A percentile compares a stretch with the other conserved stretches of the same genome.
Evolutionary conservation across 2,329 filamentous ascomycete genomes (phyloP).

Genomic region (Apiospora pterosperma): DNA sequence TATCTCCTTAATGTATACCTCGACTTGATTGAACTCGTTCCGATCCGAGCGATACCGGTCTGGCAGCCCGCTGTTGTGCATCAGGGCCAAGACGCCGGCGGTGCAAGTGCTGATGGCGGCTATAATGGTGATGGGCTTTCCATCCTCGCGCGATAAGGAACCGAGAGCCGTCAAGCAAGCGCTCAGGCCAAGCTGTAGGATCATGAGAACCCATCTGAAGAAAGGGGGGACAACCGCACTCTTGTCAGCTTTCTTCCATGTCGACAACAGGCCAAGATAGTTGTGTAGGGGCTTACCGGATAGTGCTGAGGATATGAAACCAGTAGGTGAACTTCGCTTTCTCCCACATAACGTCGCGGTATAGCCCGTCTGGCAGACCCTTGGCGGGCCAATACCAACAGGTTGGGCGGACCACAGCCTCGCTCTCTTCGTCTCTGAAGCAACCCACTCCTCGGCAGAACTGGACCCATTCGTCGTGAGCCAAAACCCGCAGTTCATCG

Average conservation of each 20-base stretch:
- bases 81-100: slow-evolving; percentile 46
- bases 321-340: slow-evolving; percentile 42
- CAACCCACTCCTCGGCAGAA: slow-evolving; percentile 47
- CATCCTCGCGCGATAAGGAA: slow-evolving; percentile 33
- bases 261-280: background rate
- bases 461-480: slow-evolving; percentile 41
- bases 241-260: background rate
- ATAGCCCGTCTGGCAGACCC: slow-evolving; percentile 46
- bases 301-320: slow-evolving; percentile 39
- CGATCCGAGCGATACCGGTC: slow-evolving; percentile 48
- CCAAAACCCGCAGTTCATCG: slow-evolving; percentile 33
- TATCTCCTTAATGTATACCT: slow-evolving; percentile 47
- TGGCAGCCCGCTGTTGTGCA: slow-evolving; percentile 53
- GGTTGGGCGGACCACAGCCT: slow-evolving; percentile 38
- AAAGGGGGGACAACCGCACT: background rate
- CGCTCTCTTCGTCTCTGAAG: slow-evolving; percentile 41
- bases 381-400: slow-evolving; percentile 42
- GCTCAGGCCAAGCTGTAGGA: slow-evolving; percentile 46
- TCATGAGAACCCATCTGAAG: slow-evolving; percentile 43
- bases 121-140: slow-evolving; percentile 44
- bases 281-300: background rate
- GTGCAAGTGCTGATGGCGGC: slow-evolving; percentile 48
- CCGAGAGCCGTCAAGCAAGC: slow-evolving; percentile 49
- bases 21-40: slow-evolving; percentile 45
- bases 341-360: slow-evolving; percentile 42